Base-by-base conservation (phyloP, 169 alveolate species). In the Plasmodium adleri region DNA sequence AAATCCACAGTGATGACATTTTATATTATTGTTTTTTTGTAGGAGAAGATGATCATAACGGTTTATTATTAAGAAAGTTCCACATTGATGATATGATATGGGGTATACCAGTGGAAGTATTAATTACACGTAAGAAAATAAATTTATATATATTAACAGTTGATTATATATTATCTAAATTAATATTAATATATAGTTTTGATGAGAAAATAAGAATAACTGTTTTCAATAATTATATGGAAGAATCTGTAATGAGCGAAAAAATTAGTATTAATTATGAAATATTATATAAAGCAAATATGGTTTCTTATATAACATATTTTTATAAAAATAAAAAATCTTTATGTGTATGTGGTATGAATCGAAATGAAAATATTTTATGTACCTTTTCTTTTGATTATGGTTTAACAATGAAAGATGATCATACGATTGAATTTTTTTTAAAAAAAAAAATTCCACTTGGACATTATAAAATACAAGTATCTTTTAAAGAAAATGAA, bases 381-480 rank as follows among this genome's bases (percentile, higher is more conserved):
- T 75, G 88, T 67, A 49, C 88, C 2, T 75, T 56, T 17, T 75
- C 88, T 24, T 75, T 75, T 39, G 88, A 75, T 49, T 75, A 75
- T 54, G 88, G 88, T 9, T 39, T 75, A 49, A 62, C 88, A 0
- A 63, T 75, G 67, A 64, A 63, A 39, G 88, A 75, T 49, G 88
- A 52, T 7, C 45, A 75, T 60, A 13, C 64, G 12, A 47, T 75
- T 0, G 88, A 75, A 13, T 58, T 75, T 63, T 49, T 75, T 15
- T 67, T 75, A 63, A 75, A 63, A 43, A 43, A 15, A 3, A 47
- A 47, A 20, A 75, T 75, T 10, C 88, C 88, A 10, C 45, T 75
- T 22, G 32, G 59, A 4, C 73, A 20, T n/a, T 75, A 75, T 54
- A 75, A 39, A 12, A 63, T 75, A 52, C 20, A 63, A 1, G 75